These are phyloP conservation scores for Arthrobotrys pseudoclavata DNA, from an alignment of 2,329 filamentous ascomycete genomes.

Conservation along the genomic window DNA sequence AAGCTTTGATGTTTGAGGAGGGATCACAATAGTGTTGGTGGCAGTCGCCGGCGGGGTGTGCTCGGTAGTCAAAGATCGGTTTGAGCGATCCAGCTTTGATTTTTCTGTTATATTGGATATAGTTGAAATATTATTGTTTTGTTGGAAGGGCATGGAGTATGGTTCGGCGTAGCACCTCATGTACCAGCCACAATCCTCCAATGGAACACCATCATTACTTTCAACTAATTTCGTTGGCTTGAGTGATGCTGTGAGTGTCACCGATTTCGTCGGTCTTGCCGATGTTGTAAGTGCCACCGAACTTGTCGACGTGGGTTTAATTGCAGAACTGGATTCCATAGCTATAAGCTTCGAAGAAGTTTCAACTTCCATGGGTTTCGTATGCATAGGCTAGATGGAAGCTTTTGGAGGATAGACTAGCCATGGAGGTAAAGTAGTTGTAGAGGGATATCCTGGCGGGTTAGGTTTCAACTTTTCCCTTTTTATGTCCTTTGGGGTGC, in stretches of 20 bases:
- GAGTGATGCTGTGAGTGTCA: not conserved
- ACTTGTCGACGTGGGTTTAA: not conserved
- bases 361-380: not conserved
- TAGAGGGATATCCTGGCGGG: not conserved
- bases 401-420: not conserved
- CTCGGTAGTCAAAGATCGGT: not conserved
- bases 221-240: not conserved
- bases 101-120: not conserved
- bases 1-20: conserved; percentile 9
- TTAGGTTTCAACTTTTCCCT: not conserved
- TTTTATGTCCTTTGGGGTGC: not conserved
- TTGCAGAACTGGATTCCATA: not conserved
- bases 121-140: not conserved
- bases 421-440: not conserved
- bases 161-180: not conserved
- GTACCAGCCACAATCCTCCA: not conserved
- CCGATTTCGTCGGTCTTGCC: not conserved
- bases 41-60: not conserved
- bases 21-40: conserved; percentile 27
- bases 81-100: not conserved
- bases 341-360: not conserved
- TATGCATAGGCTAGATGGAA: too few relatives aligned
- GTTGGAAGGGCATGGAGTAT: not conserved
- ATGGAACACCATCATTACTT: not conserved
- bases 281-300: not conserved